Base-by-base conservation (phyloP, 2,329 filamentous ascomycete species). In the Stemphylium beticola region DNA sequence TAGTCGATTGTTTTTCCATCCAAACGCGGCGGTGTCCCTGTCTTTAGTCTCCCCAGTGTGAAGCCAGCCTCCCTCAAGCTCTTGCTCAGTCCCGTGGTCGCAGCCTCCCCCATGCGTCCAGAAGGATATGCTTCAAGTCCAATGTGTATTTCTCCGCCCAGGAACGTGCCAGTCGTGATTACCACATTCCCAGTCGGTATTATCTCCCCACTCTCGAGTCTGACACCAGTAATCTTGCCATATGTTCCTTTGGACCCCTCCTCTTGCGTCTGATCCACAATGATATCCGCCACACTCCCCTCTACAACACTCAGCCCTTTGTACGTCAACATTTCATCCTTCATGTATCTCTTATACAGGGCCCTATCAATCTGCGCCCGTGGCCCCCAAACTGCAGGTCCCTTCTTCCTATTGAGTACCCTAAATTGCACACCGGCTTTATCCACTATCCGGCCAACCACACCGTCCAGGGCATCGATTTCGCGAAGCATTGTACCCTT, bases 401-500 rank as follows among this genome's bases (percentile, higher is more conserved):
- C 95, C 72, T 98, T 98, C 61, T 85, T 90, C 46, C 86, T 82
- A 75, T 99, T 99, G 69, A 99, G 76, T 15, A 96, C 83, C 60
- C 91, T 87, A 75, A 98, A 99, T 74, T 97, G 93, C n/a, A 97
- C 85, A 5, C 92, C 95, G 3, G 95, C 90, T 74, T 95, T 93
- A 78, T 99, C 95, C 55, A 96, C 92, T 18, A 97, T 88, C 32
- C 91, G 85, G 0, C 92, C 93, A 0, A 92, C 89, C 17, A 99
- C 80, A 0, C 95, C 95, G 70, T 98, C 95, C 55, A 99, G 82
- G 0, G 95, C 95, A 78, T 99, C 95, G 29, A 99, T 88, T 76
- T 99, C 95, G 37, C 93, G 88, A 45, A 99, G 81, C 81, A 99
- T 97, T 9, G 91, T 98, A 14, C 95, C 95, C 74, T 99, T 99